Evolutionary conservation across 2,329 filamentous ascomycete species (phyloP), one percentile per base, ranked within the genome.

Genomic region (Fusarium nisikadoi): DNA sequence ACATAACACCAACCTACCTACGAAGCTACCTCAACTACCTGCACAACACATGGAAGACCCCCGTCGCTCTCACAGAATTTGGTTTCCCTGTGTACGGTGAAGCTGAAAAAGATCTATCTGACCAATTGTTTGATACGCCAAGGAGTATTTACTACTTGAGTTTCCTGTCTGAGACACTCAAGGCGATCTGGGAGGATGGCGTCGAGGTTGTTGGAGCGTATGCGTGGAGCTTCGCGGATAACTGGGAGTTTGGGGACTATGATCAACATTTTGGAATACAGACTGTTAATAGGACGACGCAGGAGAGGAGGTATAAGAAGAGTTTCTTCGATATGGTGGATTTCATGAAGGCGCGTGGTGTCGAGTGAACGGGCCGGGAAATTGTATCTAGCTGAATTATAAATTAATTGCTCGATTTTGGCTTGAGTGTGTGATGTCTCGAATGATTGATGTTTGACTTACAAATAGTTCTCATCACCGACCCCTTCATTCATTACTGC

Each of bases 291-390:
- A 80, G 83, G 8, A 88, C 86, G 6, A 87, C 84, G 7, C 83
- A 86, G 75, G 81, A 84, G 68, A 77, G 87, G 29, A 76, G 80
- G 42, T 89, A 85, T 58, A 90, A 89, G 80, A 87, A 87, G 81
- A 88, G 86, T 54, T 88, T 89, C 72, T 89, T 89, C 72, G 87
- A 89, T 59, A 76, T 86, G 72, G 85, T 89, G 20, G 86, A 89
- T 72, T 88, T 88, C 64, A 77, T 88, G 72, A 77, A 76, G 61
- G 74, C 78, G 1, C 74, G 78, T 3, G 77, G 77, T 3, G 76
- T 75, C 1, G 70, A 78, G 54, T 79, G 29, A 50, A 46, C 38
- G 20, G 38, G 10, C 23, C 2, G 8, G 5, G 29, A 10, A 3
- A 42, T 29, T 20, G 23, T 38, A 8, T 25, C 14, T 49, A 35